phyloP scores from a whole-genome alignment of 1,284 basidiomycete species.

The Taiwanofungus camphoratus region DNA sequence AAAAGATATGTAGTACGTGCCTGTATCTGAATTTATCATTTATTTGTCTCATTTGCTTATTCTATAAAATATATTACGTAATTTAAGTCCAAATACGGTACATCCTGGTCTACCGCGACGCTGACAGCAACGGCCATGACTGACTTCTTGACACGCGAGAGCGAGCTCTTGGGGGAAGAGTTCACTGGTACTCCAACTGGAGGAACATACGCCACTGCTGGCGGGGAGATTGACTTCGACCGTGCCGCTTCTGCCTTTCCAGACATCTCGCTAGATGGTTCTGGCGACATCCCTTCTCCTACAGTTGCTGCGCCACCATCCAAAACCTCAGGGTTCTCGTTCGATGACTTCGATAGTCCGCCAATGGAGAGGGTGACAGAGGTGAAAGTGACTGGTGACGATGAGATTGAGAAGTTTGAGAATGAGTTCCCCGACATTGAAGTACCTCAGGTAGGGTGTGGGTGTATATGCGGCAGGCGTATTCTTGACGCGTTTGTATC shows the following conservation, averaged over 20 bases:
- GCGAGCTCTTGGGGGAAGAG: slow-evolving; percentile 30
- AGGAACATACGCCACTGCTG: slow-evolving; percentile 27
- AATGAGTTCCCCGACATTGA: slow-evolving; percentile 88
- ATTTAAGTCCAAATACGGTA: background rate
- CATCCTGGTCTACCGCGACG: background rate
- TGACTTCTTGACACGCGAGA: slow-evolving; percentile 32
- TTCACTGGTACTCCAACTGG: slow-evolving; percentile 27
- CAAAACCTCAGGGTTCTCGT: slow-evolving; percentile 44
- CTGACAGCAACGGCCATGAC: slow-evolving; percentile 20
- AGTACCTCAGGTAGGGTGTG: slow-evolving; percentile 47
- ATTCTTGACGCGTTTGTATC: background rate
- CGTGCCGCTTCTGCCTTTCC: slow-evolving; percentile 80
- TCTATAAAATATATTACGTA: too few species aligned
- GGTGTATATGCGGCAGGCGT: background rate
- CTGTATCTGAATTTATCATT: too few species aligned
- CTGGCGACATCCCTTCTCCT: slow-evolving; percentile 44
- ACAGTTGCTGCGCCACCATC: slow-evolving; percentile 25
- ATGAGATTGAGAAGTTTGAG: slow-evolving; percentile 89
- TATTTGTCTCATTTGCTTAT: too few species aligned
- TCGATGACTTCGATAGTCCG: slow-evolving; percentile 56
- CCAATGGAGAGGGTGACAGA: slow-evolving; percentile 38
- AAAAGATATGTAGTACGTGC: too few species aligned
- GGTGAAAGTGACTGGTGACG: slow-evolving; percentile 81
- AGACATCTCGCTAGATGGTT: slow-evolving; percentile 70
- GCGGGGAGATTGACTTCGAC: slow-evolving; percentile 68